phyloP scores from a whole-genome alignment of 257 asterid genomes.

The Nicotiana sylvestris region DNA sequence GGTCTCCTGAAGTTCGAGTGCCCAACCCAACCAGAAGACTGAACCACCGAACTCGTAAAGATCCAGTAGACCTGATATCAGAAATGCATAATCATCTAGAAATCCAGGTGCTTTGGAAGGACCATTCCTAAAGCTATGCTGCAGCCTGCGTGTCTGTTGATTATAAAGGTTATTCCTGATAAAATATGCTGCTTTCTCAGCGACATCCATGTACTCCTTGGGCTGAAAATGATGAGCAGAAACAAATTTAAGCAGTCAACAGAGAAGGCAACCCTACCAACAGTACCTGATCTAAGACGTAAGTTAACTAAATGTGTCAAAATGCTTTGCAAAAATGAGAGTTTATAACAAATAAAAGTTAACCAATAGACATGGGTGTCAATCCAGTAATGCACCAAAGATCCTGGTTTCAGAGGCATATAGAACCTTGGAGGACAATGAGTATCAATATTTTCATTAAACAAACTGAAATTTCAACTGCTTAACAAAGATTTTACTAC shows the following conservation, averaged over 20 bases:
- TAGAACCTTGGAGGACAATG: neutral
- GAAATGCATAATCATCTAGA: constrained; percentile 82
- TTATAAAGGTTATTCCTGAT: constrained; percentile 66
- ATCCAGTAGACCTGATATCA: constrained; percentile 72
- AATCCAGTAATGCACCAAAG: neutral
- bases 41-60: constrained; percentile 80
- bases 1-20: constrained; percentile 66
- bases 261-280: neutral
- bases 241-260: constrained; percentile 12
- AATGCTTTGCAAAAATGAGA: neutral
- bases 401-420: neutral
- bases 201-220: constrained; percentile 74
- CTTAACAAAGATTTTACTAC: neutral
- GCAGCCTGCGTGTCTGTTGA: constrained; percentile 51
- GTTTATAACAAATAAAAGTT: neutral
- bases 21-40: constrained; percentile 80
- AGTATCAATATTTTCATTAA: neutral
- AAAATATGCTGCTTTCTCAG: constrained; percentile 77
- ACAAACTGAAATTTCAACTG: neutral
- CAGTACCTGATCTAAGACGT: neutral
- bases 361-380: neutral
- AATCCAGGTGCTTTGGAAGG: constrained; percentile 94
- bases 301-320: neutral
- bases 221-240: constrained; percentile 41
- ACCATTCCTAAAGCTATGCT: constrained; percentile 85